phyloP scores from a whole-genome alignment of 306 rosid species.

The Geum urbanum region DNA sequence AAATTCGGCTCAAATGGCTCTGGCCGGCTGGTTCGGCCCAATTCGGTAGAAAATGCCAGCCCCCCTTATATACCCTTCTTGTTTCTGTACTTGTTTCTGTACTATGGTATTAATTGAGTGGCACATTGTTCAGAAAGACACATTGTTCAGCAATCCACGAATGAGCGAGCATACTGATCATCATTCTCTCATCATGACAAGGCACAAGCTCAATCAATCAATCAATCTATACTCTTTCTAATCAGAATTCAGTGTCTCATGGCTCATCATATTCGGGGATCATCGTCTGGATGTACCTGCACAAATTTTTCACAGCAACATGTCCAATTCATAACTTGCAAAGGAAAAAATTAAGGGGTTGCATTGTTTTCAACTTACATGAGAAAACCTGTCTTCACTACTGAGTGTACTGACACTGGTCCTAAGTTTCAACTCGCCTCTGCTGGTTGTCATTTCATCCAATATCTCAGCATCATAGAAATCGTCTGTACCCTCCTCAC shows the following conservation, averaged over 20 bases:
- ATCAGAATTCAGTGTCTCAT: slow-evolving; percentile 10
- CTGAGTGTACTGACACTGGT: slow-evolving; percentile 35
- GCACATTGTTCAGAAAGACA: slow-evolving; percentile 7
- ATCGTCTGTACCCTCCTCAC: slow-evolving; percentile 36
- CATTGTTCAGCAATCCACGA: slow-evolving; percentile 11
- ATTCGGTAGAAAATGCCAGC: too few species aligned
- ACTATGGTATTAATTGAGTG: neutral
- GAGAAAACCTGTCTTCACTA: slow-evolving; percentile 39
- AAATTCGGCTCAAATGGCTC: too few species aligned
- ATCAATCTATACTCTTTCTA: slow-evolving; percentile 23
- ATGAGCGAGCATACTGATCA: slow-evolving; percentile 11
- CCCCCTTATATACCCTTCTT: neutral
- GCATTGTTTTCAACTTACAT: slow-evolving; percentile 35
- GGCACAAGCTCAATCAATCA: slow-evolving; percentile 19
- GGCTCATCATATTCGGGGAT: slow-evolving; percentile 20
- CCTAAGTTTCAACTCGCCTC: slow-evolving; percentile 84
- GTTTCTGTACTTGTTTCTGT: neutral
- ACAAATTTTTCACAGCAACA: neutral
- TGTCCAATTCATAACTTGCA: neutral
- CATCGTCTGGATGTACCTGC: slow-evolving; percentile 45
- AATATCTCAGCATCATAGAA: slow-evolving; percentile 67
- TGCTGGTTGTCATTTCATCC: slow-evolving; percentile 76
- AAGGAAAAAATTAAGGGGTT: neutral
- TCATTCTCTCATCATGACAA: neutral
- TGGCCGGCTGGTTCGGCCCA: too few species aligned